These are phyloP conservation scores for Clavispora vitiphila DNA, from an alignment of 805 yeast genomes.

Conservation along the genomic window DNA sequence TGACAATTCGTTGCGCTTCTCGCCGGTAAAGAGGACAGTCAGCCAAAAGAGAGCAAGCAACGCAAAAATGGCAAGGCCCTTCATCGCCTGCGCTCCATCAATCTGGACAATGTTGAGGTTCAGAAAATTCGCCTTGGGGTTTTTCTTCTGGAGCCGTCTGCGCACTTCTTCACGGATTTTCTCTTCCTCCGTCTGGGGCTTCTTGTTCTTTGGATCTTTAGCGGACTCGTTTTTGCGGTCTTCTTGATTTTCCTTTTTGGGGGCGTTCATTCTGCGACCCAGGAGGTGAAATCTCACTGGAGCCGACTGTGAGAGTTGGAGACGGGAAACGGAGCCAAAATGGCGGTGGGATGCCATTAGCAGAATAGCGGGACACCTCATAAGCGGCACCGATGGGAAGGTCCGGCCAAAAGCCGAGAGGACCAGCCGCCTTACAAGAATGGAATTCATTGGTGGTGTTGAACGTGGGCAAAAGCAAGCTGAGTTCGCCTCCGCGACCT, in stretches of 20 bases:
- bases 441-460: neutral
- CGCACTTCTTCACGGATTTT: conserved; percentile 32
- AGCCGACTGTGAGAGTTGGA: conserved; percentile 3
- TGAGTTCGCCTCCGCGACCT: neutral
- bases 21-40: conserved; percentile 8
- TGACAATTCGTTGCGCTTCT: conserved; percentile 34
- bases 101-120: conserved; percentile 28
- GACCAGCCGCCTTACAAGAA: neutral
- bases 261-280: neutral
- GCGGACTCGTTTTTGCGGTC: neutral
- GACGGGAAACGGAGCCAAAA: neutral
- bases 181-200: conserved; percentile 24
- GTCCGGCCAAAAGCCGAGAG: neutral
- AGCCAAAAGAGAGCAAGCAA: conserved; percentile 16
- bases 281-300: neutral
- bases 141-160: conserved; percentile 24
- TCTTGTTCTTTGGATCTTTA: conserved; percentile 1
- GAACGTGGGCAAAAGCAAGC: neutral
- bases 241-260: conserved; percentile 1
- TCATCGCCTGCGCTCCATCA: conserved; percentile 9
- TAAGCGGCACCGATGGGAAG: neutral
- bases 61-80: conserved; percentile 10
- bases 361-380: neutral
- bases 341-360: neutral
- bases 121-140: conserved; percentile 23